A percentile compares a stretch with the other conserved stretches of the same genome.
Evolutionary conservation across 768 basidiomycete species (phyloP).

Genomic region (Antrodiella citrinella): DNA sequence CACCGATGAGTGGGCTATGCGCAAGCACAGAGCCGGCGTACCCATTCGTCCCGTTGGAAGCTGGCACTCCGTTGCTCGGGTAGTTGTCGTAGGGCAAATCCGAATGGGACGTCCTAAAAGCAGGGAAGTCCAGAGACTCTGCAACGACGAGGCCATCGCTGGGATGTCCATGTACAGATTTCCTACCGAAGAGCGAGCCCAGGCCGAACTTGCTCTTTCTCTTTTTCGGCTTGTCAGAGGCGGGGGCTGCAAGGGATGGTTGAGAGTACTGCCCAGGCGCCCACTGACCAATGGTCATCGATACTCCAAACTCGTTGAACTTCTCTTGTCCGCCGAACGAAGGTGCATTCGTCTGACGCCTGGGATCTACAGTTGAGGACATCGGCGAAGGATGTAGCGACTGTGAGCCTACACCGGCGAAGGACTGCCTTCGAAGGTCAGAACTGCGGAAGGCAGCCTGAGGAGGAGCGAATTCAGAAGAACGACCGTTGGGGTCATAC

Average conservation of each 20-base stretch:
- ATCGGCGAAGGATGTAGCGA: constrained; percentile 47
- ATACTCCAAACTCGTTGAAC: constrained; percentile 69
- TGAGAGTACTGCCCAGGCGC: constrained; percentile 10
- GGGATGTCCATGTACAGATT: constrained; percentile 20
- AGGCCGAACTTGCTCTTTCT: constrained; percentile 72
- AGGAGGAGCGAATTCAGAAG: constrained; percentile 42
- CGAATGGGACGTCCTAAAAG: constrained; percentile 22
- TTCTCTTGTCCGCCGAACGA: constrained; percentile 22
- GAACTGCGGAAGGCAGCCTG: constrained; percentile 51
- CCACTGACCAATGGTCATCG: constrained; percentile 38
- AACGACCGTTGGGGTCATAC: constrained; percentile 37
- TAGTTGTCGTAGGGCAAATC: constrained; percentile 39
- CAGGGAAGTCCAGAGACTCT: constrained; percentile 12
- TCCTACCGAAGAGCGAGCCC: constrained; percentile 57
- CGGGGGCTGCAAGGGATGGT: constrained; percentile 3
- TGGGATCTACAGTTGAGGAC: constrained; percentile 28
- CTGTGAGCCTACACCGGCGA: constrained; percentile 54
- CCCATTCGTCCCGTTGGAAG: constrained; percentile 19
- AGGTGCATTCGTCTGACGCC: constrained; percentile 12
- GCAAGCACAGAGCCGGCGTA: constrained; percentile 31
- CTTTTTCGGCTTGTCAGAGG: constrained; percentile 29
- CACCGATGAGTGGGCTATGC: constrained; percentile 16
- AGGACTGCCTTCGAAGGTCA: constrained; percentile 68
- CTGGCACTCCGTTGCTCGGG: constrained; percentile 16
- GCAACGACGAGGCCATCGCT: constrained; percentile 4